A percentile compares a stretch with the other conserved stretches of the same genome.
Evolutionary conservation across 768 basidiomycete genomes (phyloP).

Genomic region (Suillus sp.): DNA sequence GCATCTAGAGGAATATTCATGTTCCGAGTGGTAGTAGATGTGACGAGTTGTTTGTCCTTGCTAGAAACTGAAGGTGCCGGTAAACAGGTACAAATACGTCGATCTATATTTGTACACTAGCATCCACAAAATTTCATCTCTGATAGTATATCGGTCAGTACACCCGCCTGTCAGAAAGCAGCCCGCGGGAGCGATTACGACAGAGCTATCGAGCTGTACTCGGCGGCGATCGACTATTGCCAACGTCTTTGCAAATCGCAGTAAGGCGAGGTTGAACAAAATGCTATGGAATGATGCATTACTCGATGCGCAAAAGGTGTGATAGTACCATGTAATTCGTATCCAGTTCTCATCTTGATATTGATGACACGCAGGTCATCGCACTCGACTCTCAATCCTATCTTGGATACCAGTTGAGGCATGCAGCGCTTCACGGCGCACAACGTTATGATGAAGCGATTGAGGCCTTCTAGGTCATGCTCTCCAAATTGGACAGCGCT

Average conservation of each 20-base stretch:
- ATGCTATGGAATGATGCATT: background rate
- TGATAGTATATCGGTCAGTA: slow-evolving; percentile 12
- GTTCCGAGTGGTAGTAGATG: background rate
- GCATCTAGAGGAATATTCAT: background rate
- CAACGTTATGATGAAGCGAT: background rate
- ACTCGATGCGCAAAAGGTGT: background rate
- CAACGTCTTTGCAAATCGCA: background rate
- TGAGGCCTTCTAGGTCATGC: background rate
- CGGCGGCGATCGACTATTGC: background rate
- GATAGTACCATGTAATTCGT: background rate
- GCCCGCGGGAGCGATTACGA: background rate
- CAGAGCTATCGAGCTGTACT: no score
- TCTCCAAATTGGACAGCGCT: background rate
- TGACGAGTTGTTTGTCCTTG: slow-evolving; percentile 5
- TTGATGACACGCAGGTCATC: background rate
- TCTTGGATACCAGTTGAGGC: background rate
- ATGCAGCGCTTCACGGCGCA: background rate
- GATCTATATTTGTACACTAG: background rate
- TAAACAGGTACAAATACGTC: slow-evolving; percentile 4
- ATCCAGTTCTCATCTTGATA: background rate
- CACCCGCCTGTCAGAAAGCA: background rate
- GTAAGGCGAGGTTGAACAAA: background rate
- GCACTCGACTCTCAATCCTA: background rate
- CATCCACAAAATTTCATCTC: background rate
- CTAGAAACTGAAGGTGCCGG: slow-evolving; percentile 2